phyloP scores from a whole-genome alignment of 306 rosid species.

The Boehmeria nivea region DNA sequence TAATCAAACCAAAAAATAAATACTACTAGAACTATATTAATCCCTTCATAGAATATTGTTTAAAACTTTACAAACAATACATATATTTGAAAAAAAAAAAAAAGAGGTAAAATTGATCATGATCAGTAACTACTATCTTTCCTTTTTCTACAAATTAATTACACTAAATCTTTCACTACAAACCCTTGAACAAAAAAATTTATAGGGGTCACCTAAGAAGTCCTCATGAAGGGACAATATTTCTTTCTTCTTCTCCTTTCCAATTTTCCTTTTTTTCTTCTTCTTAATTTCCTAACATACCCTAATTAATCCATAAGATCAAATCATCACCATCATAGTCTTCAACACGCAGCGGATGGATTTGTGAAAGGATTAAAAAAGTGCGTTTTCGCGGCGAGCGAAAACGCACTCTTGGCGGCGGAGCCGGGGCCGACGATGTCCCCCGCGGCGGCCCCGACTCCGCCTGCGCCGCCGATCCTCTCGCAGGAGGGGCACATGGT shows the following conservation, averaged over 20 bases:
- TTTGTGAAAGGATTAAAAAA: constrained; percentile 67
- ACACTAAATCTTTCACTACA: constrained; percentile 35
- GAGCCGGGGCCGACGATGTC: constrained; percentile 5
- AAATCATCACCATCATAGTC: neutral
- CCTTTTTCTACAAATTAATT: constrained; percentile 42
- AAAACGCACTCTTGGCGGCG: constrained; percentile 44
- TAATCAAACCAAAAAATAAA: constrained; percentile 5
- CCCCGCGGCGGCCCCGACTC: constrained; percentile 8
- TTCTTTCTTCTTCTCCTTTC: no score
- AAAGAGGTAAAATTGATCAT: constrained; percentile 14
- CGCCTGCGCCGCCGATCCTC: constrained; percentile 44
- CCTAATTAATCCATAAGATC: constrained; percentile 4
- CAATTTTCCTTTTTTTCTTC: neutral
- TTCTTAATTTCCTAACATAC: neutral
- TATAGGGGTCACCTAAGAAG: constrained; percentile 32
- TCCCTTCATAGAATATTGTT: constrained; percentile 31
- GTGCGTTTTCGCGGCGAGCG: constrained; percentile 59
- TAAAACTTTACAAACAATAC: constrained; percentile 40
- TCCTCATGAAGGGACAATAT: no score
- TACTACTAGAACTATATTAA: no score
- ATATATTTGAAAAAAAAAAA: constrained; percentile 8
- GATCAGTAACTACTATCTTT: constrained; percentile 35
- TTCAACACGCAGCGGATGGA: constrained; percentile 78
- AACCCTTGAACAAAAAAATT: constrained; percentile 55
- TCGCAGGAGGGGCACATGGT: constrained; percentile 90